A percentile compares a stretch with the other conserved stretches of the same genome.
Conservation (phyloP, 352 stramenopile species). For the Peronospora tabacina region DNA sequence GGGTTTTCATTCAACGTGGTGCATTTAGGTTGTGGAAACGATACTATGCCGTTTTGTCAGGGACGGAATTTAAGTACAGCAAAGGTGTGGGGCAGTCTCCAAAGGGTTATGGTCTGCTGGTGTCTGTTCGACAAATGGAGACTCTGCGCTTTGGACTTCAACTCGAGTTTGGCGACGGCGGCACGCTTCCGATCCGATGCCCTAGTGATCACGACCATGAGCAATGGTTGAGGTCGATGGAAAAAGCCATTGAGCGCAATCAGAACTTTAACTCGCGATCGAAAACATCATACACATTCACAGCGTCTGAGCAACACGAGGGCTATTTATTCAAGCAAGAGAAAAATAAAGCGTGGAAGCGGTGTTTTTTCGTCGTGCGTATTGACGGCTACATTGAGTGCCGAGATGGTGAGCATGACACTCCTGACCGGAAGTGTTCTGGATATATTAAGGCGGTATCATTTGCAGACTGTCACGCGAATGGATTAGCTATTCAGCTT, state of each 20-base stretch:
- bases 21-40: conserved; percentile 64
- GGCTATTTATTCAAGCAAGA: conserved; percentile 65
- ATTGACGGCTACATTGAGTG: conserved; percentile 72
- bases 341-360: conserved; percentile 45
- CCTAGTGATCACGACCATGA: conserved; percentile 36
- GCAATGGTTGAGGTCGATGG: conserved; percentile 41
- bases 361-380: conserved; percentile 52
- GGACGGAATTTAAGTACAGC: conserved; percentile 70
- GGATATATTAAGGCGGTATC: conserved; percentile 63
- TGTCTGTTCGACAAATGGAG: conserved; percentile 36
- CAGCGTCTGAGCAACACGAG: conserved; percentile 54
- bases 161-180: conserved; percentile 43
- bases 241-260: conserved; percentile 47
- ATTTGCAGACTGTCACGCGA: conserved; percentile 60
- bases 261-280: conserved; percentile 45
- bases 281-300: conserved; percentile 67
- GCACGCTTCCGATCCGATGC: conserved; percentile 44
- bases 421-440: conserved; percentile 40
- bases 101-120: conserved; percentile 59
- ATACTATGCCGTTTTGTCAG: conserved; percentile 62
- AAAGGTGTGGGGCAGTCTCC: conserved; percentile 50
- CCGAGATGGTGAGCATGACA: conserved; percentile 36
- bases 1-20: conserved; percentile 55
- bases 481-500: conserved; percentile 65
- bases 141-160: conserved; percentile 41